Base-by-base conservation (phyloP, 2,329 filamentous ascomycete species). In the Chaetomium sp. region DNA sequence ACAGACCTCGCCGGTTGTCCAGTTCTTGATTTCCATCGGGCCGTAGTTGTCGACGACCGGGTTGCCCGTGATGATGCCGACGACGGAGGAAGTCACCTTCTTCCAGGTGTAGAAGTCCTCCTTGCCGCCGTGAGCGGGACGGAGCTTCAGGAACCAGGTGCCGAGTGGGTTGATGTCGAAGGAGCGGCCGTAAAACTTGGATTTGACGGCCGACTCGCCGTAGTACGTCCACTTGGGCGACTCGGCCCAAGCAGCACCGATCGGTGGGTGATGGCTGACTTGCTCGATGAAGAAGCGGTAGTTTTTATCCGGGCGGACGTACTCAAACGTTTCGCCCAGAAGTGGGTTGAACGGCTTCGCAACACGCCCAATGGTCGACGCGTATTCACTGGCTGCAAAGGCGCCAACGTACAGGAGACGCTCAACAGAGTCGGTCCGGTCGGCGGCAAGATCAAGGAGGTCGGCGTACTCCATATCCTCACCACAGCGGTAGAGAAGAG, bases 231-330 rank as follows among this genome's bases (percentile, higher is more conserved):
- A 99, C 65, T 88, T 89, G 11, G 91, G 84, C 4, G 89, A 87
- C 71, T 99, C 94, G 7, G 92, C 92, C 78, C 88, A 94, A 0
- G 91, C 91, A 14, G 95, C 94, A 62, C 94, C 91, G 65, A 99
- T 81, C 0, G 94, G 94, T 35, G 94, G 94, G 72, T 99, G 94
- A 70, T 99, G 94, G 73, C 90, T 95, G 65, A 99, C 92, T 76
- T 99, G 94, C 72, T 99, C 94, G 58, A 96, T 90, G 74, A 97
- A 95, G 79, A 97, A 97, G 62, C 94, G 89, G 75, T 96, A 99
- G 57, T 92, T 91, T 71, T 96, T 96, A 74, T 99, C 94, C 0
- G 94, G 92, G 55, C 94, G 80, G 38, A 87, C 91, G 67, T 99
- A 97, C 70, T 99, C 94, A 65, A 95, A 99, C 0, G 94, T 99